These are phyloP conservation scores for Dimocarpus longan DNA, from an alignment of 345 rosid species.

Conservation along the genomic window DNA sequence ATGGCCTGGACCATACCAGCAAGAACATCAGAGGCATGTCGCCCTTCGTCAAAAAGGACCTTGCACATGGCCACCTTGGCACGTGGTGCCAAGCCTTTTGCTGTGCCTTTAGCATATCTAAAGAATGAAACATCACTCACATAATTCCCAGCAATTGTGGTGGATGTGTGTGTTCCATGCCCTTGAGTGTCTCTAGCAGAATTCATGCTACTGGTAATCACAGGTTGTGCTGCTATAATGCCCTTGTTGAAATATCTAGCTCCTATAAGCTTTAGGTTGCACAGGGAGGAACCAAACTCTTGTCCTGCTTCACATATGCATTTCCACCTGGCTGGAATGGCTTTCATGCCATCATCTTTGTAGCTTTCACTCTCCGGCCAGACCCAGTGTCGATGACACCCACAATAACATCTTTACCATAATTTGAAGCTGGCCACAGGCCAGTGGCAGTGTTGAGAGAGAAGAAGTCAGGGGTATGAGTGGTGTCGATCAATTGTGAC, in stretches of 20 bases:
- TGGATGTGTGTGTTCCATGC: constrained; percentile 43
- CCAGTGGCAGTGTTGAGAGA: too few relatives aligned
- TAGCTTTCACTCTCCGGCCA: constrained; percentile 32
- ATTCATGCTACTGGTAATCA: constrained; percentile 22
- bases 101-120: constrained; percentile 36
- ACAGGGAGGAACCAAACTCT: constrained; percentile 31
- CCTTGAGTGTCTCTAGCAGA: constrained; percentile 34
- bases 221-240: constrained; percentile 22
- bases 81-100: constrained; percentile 36
- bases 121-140: constrained; percentile 24
- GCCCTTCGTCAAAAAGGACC: constrained; percentile 32
- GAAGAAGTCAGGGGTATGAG: constrained; percentile 28
- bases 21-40: constrained; percentile 32
- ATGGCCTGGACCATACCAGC: constrained; percentile 38
- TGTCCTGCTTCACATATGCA: constrained; percentile 34
- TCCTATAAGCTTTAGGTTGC: constrained; percentile 38
- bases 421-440: too few relatives aligned
- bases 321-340: constrained; percentile 28
- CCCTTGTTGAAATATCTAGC: constrained; percentile 56
- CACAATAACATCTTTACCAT: constrained; percentile 29
- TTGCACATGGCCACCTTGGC: constrained; percentile 39
- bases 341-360: constrained; percentile 25
- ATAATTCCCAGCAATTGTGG: constrained; percentile 36
- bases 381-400: constrained; percentile 32
- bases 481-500: constrained; percentile 31